Conservation (phyloP, 805 yeast species). For the Torulaspora microellipsoides region DNA sequence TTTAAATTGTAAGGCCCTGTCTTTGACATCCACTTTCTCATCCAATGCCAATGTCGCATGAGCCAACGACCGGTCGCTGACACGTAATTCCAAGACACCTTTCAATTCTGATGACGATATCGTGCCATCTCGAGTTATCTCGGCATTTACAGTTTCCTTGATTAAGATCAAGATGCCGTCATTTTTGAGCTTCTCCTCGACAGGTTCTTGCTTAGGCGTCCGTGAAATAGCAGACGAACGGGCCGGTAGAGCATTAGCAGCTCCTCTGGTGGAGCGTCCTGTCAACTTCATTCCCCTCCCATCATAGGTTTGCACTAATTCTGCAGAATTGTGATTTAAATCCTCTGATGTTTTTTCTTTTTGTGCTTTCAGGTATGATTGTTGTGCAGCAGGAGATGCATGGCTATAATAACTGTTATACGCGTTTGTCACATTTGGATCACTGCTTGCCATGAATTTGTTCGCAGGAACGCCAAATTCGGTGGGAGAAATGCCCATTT, state of each 20-base stretch:
- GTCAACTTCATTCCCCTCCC: slow-evolving; percentile 31
- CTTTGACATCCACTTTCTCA: slow-evolving; percentile 43
- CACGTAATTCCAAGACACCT: slow-evolving; percentile 86
- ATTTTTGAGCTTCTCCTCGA: slow-evolving; percentile 41
- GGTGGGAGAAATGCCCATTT: slow-evolving; percentile 33
- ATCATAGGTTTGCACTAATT: slow-evolving; percentile 10
- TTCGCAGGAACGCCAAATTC: slow-evolving; percentile 22
- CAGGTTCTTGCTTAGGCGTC: slow-evolving; percentile 15
- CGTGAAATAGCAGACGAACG: slow-evolving; percentile 14
- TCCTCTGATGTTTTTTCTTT: slow-evolving; percentile 11
- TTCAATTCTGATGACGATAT: slow-evolving; percentile 67
- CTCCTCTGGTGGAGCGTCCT: slow-evolving; percentile 12
- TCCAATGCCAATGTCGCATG: slow-evolving; percentile 58
- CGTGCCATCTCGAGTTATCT: slow-evolving; percentile 79
- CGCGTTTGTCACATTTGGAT: slow-evolving; percentile 36
- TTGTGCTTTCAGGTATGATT: slow-evolving; percentile 26
- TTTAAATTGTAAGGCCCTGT: slow-evolving; percentile 61
- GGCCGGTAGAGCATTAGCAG: slow-evolving; percentile 7
- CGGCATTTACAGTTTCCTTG: slow-evolving; percentile 73
- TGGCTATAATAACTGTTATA: slow-evolving; percentile 36
- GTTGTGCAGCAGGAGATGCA: slow-evolving; percentile 38
- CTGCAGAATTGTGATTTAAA: slow-evolving; percentile 4
- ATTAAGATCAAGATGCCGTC: slow-evolving; percentile 76
- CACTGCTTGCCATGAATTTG: slow-evolving; percentile 27
- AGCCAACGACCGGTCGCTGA: slow-evolving; percentile 70